phyloP scores from a whole-genome alignment of 2,329 filamentous ascomycete species.

The Neofusicoccum kwambonambiense region DNA sequence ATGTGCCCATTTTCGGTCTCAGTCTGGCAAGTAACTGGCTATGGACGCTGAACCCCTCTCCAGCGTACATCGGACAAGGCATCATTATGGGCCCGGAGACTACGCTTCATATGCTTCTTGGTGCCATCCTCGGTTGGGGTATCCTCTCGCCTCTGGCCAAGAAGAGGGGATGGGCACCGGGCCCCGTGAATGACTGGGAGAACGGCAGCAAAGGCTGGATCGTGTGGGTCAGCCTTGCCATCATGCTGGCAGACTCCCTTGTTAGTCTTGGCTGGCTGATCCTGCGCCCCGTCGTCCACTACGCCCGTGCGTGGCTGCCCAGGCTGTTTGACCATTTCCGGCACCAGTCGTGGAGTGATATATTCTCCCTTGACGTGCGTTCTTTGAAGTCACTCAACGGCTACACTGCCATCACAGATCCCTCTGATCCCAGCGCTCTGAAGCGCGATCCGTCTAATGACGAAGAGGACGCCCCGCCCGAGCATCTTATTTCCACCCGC shows the following conservation, averaged over 20 bases:
- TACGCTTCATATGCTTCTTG: slow-evolving; percentile 91
- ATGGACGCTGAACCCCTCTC: slow-evolving; percentile 93
- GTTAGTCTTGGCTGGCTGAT: slow-evolving; percentile 82
- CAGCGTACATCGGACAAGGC: slow-evolving; percentile 96
- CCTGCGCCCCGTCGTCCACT: slow-evolving; percentile 59
- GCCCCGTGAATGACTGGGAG: slow-evolving; percentile 83
- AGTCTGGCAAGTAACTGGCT: slow-evolving; percentile 77
- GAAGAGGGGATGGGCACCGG: slow-evolving; percentile 81
- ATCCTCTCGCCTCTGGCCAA: slow-evolving; percentile 88
- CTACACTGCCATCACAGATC: slow-evolving; percentile 39
- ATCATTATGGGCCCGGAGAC: slow-evolving; percentile 98
- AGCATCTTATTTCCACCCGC: slow-evolving; percentile 73
- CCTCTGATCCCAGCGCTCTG: slow-evolving; percentile 23
- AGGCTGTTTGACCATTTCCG: slow-evolving; percentile 27
- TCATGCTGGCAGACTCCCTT: slow-evolving; percentile 93
- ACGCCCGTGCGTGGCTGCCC: slow-evolving; percentile 42
- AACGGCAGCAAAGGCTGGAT: slow-evolving; percentile 97
- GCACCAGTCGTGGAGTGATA: slow-evolving; percentile 37
- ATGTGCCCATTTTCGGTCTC: slow-evolving; percentile 81
- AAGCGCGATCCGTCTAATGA: slow-evolving; percentile 31
- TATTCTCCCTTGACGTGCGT: slow-evolving; percentile 28
- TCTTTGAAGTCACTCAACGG: slow-evolving; percentile 31
- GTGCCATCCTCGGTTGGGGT: slow-evolving; percentile 86
- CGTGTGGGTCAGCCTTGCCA: slow-evolving; percentile 91
- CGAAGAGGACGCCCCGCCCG: slow-evolving; percentile 77